Conservation (phyloP, 306 rosid species). For the Dryas octopetala region DNA sequence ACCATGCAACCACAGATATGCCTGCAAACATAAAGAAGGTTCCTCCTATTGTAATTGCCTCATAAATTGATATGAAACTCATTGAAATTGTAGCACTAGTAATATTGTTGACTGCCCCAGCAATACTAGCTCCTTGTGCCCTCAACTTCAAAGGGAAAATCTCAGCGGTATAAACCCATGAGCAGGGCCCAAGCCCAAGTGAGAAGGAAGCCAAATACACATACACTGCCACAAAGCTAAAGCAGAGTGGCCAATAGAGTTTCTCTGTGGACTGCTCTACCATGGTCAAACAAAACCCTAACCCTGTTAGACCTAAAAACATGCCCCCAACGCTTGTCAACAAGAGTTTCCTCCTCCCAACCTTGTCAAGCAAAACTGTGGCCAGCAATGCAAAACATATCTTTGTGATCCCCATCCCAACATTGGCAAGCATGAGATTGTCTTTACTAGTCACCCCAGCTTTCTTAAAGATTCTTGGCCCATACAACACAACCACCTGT, state of each 20-base stretch:
- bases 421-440: constrained; percentile 60
- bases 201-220: constrained; percentile 57
- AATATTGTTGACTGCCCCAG: constrained; percentile 70
- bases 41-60: constrained; percentile 79
- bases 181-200: constrained; percentile 70
- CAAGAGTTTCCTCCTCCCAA: constrained; percentile 59
- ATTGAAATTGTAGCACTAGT: constrained; percentile 64
- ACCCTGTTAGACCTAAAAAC: constrained; percentile 30
- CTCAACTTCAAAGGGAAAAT: constrained; percentile 72
- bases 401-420: constrained; percentile 71
- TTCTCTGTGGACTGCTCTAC: constrained; percentile 33
- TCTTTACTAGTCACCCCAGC: constrained; percentile 62
- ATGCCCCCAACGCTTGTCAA: constrained; percentile 57
- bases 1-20: constrained; percentile 53
- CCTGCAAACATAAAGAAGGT: constrained; percentile 72
- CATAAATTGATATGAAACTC: constrained; percentile 58
- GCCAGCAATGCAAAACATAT: constrained; percentile 43
- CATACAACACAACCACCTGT: constrained; percentile 68
- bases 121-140: constrained; percentile 66
- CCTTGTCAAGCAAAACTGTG: constrained; percentile 50
- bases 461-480: constrained; percentile 76
- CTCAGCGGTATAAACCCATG: constrained; percentile 83
- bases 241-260: constrained; percentile 51
- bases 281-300: constrained; percentile 66
- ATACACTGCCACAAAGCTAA: constrained; percentile 56